phyloP scores from a whole-genome alignment of 495 filamentous ascomycete species.

The Evansstolkia leycettana region DNA sequence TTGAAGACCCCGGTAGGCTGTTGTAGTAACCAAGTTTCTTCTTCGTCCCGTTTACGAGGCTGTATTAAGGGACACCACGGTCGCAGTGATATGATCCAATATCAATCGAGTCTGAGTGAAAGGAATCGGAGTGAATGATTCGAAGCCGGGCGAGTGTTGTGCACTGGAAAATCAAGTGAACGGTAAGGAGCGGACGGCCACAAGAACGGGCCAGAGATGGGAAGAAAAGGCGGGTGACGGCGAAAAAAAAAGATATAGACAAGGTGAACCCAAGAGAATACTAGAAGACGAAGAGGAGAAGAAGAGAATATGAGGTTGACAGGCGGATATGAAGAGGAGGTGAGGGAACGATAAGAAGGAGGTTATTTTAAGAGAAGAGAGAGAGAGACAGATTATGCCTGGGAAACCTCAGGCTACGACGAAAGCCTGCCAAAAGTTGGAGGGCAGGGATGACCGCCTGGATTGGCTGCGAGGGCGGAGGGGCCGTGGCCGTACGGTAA shows the following conservation, averaged over 20 bases:
- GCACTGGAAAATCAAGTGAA: background rate
- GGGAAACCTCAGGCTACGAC: slow-evolving; percentile 4
- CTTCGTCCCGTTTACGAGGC: too few relatives aligned
- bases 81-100: too few relatives aligned
- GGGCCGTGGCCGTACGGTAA: slow-evolving; percentile 5
- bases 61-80: too few relatives aligned
- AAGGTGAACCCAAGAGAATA: slow-evolving; percentile 3
- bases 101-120: too few relatives aligned
- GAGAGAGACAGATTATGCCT: slow-evolving; percentile 3
- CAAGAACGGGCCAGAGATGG: slow-evolving; percentile 24
- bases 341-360: slow-evolving; percentile 13
- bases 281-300: slow-evolving; percentile 20
- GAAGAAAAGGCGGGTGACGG: slow-evolving; percentile 9
- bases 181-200: slow-evolving; percentile 38
- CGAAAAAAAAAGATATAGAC: slow-evolving; percentile 4
- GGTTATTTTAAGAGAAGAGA: slow-evolving; percentile 3
- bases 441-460: slow-evolving; percentile 4
- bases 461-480: slow-evolving; percentile 8
- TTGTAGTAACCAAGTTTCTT: too few relatives aligned
- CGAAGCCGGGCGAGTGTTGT: too few relatives aligned
- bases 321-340: slow-evolving; percentile 4
- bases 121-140: too few relatives aligned
- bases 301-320: slow-evolving; percentile 7
- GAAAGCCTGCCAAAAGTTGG: slow-evolving; percentile 1
- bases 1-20: slow-evolving; percentile 14